A percentile compares a stretch with the other conserved stretches of the same genome.
phyloP scores from a whole-genome alignment of 2,329 filamentous ascomycete species.

The Cytospora schulzeri region DNA sequence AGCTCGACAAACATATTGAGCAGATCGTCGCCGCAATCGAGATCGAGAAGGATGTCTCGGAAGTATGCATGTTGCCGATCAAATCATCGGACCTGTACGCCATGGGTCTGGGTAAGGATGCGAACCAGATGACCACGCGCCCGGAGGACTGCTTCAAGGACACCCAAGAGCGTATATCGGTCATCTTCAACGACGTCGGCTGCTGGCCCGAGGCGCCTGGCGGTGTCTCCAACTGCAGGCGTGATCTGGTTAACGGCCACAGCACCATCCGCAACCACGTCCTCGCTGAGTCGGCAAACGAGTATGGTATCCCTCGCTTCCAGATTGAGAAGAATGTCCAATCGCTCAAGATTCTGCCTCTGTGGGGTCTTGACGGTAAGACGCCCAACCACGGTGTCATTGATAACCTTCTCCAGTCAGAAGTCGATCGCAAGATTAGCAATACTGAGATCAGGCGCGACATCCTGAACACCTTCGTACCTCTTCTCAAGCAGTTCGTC shows the following conservation, averaged over 20 bases:
- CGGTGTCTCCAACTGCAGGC: slow-evolving; percentile 56
- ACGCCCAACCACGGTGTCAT: slow-evolving; percentile 57
- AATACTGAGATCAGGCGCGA: slow-evolving; percentile 44
- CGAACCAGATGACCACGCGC: slow-evolving; percentile 42
- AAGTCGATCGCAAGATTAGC: slow-evolving; percentile 50
- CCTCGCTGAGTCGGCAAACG: slow-evolving; percentile 56
- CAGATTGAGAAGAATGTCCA: slow-evolving; percentile 58
- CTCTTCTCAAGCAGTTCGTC: slow-evolving; percentile 52
- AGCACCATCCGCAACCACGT: slow-evolving; percentile 57
- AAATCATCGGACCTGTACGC: slow-evolving; percentile 43
- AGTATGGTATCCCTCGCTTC: slow-evolving; percentile 56
- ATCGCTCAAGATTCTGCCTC: slow-evolving; percentile 54
- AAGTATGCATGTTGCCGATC: slow-evolving; percentile 42
- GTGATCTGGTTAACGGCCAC: slow-evolving; percentile 57
- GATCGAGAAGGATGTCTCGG: slow-evolving; percentile 42
- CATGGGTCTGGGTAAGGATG: slow-evolving; percentile 46
- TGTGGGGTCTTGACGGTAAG: slow-evolving; percentile 57
- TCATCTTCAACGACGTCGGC: slow-evolving; percentile 54
- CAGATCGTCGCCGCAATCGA: slow-evolving; percentile 42
- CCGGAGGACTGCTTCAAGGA: slow-evolving; percentile 48
- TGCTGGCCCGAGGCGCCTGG: slow-evolving; percentile 57
- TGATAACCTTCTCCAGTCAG: slow-evolving; percentile 53
- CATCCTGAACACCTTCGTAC: slow-evolving; percentile 56
- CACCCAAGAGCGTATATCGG: slow-evolving; percentile 50
- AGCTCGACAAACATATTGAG: slow-evolving; percentile 42